phyloP scores from a whole-genome alignment of 345 rosid genomes.

The Toxicodendron radicans region DNA sequence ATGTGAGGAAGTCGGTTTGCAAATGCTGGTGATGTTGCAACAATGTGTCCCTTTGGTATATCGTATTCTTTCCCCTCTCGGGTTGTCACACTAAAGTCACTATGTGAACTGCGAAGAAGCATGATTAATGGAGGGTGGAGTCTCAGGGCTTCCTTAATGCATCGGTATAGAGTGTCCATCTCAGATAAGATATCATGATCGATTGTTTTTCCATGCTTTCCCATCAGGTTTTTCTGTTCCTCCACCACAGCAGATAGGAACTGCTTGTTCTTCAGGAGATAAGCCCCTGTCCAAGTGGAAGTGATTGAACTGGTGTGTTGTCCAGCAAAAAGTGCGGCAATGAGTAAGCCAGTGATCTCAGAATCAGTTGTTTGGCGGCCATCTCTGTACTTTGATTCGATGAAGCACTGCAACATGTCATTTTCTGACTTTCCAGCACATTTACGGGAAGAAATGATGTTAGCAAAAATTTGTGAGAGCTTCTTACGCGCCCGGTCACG shows the following conservation, averaged over 20 bases:
- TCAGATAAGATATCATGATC: slow-evolving; percentile 90
- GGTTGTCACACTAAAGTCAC: slow-evolving; percentile 74
- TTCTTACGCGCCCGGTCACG: slow-evolving; percentile 85
- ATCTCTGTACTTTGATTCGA: slow-evolving; percentile 88
- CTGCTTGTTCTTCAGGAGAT: slow-evolving; percentile 64
- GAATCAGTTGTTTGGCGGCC: slow-evolving; percentile 86
- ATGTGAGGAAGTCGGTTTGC: slow-evolving; percentile 88
- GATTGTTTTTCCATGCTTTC: slow-evolving; percentile 74
- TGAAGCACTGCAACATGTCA: slow-evolving; percentile 96
- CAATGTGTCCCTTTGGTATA: slow-evolving; percentile 93
- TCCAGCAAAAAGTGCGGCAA: slow-evolving; percentile 97
- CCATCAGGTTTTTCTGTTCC: slow-evolving; percentile 74
- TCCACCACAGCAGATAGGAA: slow-evolving; percentile 59
- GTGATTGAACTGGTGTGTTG: slow-evolving; percentile 99
- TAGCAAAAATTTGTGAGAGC: slow-evolving; percentile 73
- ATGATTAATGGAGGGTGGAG: slow-evolving; percentile 95
- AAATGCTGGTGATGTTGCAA: slow-evolving; percentile 94
- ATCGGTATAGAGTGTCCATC: slow-evolving; percentile 87
- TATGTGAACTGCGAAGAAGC: slow-evolving; percentile 84
- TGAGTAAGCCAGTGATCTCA: slow-evolving; percentile 91
- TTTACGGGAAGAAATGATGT: slow-evolving; percentile 80
- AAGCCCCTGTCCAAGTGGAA: slow-evolving; percentile 96
- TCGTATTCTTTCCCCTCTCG: slow-evolving; percentile 81
- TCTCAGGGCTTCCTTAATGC: slow-evolving; percentile 96
- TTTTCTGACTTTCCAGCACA: slow-evolving; percentile 65